Base-by-base conservation (phyloP, 495 filamentous ascomycete genomes). In the Durotheca rogersii region DNA sequence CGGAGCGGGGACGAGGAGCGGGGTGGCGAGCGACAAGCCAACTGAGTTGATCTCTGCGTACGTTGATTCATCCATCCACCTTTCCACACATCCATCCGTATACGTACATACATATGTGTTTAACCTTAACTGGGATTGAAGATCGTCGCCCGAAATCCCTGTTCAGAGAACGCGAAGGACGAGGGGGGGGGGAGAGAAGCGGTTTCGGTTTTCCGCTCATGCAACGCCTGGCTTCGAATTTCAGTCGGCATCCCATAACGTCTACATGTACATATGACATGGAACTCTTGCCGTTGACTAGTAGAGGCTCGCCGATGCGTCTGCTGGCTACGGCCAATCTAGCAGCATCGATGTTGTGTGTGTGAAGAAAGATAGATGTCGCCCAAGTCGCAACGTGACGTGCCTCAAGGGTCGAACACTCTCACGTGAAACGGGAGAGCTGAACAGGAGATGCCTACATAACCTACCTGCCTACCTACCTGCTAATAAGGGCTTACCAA, bases 1-100 rank as follows among this genome's bases (percentile, higher is more conserved):
- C 56, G 56, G 45, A 59, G 56, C 56, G 56, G 56, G 50, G 56
- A 54, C 41, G 44, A 41, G 45, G 16, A 14, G 49, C 55, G 49
- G 55, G 20, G 49, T 49, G 49, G 55, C 48, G 42, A 38, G 41
- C 11, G 44, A 53, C 41, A 52, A 34, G 33, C 36, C 48, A 41
- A 41, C 43, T 7, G 23, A 9, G 4, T 27, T 9, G 4, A 16
- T 18, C 15, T 33, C 41, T 45, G 2, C 23, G 20, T 18, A 30
- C 14, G n/a, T 14, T 23, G 17, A 15, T n/a, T n/a, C n/a, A n/a
- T n/a, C n/a, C n/a, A n/a, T n/a, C n/a, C n/a, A n/a, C n/a, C n/a
- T n/a, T n/a, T n/a, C n/a, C n/a, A n/a, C n/a, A n/a, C n/a, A n/a
- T n/a, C n/a, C n/a, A 9, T 27, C 4, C 23, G 9, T 27, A 27